Evolutionary conservation across 2,329 filamentous ascomycete genomes (phyloP).

Genomic region (Dactylella cylindrospora): DNA sequence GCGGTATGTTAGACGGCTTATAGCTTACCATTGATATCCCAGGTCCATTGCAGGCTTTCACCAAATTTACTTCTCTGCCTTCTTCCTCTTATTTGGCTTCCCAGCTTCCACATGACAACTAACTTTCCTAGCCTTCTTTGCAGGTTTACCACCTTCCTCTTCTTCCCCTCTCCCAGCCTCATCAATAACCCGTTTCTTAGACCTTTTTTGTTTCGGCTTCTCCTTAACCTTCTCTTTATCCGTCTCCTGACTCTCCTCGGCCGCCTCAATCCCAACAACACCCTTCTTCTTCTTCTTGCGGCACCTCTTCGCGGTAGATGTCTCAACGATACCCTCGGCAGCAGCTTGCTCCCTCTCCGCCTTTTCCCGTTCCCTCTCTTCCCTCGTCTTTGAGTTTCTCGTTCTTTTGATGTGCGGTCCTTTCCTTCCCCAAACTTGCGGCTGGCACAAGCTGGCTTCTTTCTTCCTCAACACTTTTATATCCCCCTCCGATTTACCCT

Average conservation of each 20-base stretch:
- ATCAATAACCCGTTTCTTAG: too few relatives aligned
- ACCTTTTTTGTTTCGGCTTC: too few relatives aligned
- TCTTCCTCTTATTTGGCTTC: constrained; percentile 4
- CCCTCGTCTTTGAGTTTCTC: constrained; percentile 30
- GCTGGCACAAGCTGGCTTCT: constrained; percentile 27
- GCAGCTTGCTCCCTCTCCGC: not conserved
- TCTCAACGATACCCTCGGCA: not conserved
- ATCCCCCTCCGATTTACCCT: too few relatives aligned
- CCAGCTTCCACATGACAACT: not conserved
- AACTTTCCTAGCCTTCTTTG: constrained; percentile 8
- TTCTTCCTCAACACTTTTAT: too few relatives aligned
- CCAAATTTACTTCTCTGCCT: not conserved
- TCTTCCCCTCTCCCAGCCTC: too few relatives aligned
- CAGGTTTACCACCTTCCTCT: constrained; percentile 2
- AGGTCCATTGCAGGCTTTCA: too few relatives aligned
- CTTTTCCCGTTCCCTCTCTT: constrained; percentile 11
- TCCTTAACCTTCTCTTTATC: not conserved
- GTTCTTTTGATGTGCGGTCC: constrained; percentile 35
- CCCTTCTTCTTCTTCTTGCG: constrained; percentile 6
- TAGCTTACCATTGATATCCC: too few relatives aligned
- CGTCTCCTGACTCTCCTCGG: not conserved
- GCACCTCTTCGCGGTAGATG: constrained; percentile 8
- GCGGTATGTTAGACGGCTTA: too few relatives aligned
- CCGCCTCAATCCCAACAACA: not conserved
- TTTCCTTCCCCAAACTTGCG: constrained; percentile 38